Evolutionary conservation across 176 grass and related monocot species (phyloP), one percentile per base, ranked within the genome.

Genomic region (Carex littledalei): DNA sequence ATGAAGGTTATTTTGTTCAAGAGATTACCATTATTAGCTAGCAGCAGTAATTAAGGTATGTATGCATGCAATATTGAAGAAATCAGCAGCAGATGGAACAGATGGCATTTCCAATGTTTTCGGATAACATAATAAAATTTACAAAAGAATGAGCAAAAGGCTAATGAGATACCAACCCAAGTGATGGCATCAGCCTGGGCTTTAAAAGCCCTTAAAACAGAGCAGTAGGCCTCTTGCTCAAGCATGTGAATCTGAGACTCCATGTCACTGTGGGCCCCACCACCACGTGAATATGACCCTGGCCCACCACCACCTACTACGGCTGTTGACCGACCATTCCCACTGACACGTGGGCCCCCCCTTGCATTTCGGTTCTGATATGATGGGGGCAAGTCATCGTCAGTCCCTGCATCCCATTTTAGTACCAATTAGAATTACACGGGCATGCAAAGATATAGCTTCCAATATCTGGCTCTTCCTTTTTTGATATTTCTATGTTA

Each of bases 151-250:
- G 73, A 59, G 4, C 59, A 16, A 82, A 86, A 81, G 73, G 60
- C 67, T 49, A 88, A 69, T 58, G 10, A 78, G 67, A 56, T 85
- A 74, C 20, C 50, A 81, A 99, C 96, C 96, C 93, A 99, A 85
- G 93, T 94, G 76, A 99, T 93, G 72, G 93, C 91, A 21, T 99
- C 96, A 84, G 96, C 94, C 64, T 99, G 96, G 74, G 96, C 96
- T 85, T 99, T 99, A 86, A 99, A 99, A 80, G 96, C 96, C 74
- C 91, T 89, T 71, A 99, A 94, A 91, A 99, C 90, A 22, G 96
- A 90, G 76, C 87, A 90, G 83, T 99, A 99, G 63, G 96, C 96
- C 86, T 99, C 91, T 86, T 92, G 96, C 85, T 99, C 96, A 88
- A 99, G 93, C 14, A 90, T 87, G 85, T 92, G 96, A 86, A 99